Evolutionary conservation across 164 flowering plant species (phyloP), one percentile per base, ranked within the genome.

Genomic region (Dillenia turbinata): DNA sequence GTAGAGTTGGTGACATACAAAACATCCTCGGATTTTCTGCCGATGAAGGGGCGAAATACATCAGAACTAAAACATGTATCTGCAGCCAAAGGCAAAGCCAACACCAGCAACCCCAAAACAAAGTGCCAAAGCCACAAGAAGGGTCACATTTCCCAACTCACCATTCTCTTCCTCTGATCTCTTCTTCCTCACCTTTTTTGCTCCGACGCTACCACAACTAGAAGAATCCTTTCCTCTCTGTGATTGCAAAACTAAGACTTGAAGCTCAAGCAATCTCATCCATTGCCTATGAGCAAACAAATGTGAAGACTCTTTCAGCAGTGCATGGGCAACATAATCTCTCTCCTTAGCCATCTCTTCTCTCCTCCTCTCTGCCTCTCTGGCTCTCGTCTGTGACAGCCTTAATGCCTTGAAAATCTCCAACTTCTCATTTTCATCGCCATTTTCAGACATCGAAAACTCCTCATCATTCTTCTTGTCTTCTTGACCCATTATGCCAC

Each of bases 331-430:
- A 52, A 77, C 51, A 47, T 49, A 12, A 44, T 77, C 75, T 52
- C 13, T 54, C 15, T 67, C 81, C 61, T 66, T 61, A 0, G 24
- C 57, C 45, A 80, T 26, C 0, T 8, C 15, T 3, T 47, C 66
- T 1, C 54, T 62, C 63, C 64, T 77, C 69, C 65, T 71, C 51
- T 80, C 81, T 19, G 81, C 81, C 24, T 80, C 81, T 57, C 84
- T 65, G 1, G 79, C 81, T 7, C 83, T 49, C 5, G 83, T 75
- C 54, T 80, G 83, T 1, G 83, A 80, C 68, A 72, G 55, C 16
- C 77, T 50, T 66, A 80, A 47, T 1, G 83, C 83, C 77, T 71
- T 80, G 47, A 75, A 49, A 9, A 77, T 59, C 68, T 69, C 77
- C 67, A 70, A 16, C 55, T 70, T 72, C 26, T 62, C 75, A 9